phyloP scores from a whole-genome alignment of 2,329 filamentous ascomycete species.

The Phialophora expanda region DNA sequence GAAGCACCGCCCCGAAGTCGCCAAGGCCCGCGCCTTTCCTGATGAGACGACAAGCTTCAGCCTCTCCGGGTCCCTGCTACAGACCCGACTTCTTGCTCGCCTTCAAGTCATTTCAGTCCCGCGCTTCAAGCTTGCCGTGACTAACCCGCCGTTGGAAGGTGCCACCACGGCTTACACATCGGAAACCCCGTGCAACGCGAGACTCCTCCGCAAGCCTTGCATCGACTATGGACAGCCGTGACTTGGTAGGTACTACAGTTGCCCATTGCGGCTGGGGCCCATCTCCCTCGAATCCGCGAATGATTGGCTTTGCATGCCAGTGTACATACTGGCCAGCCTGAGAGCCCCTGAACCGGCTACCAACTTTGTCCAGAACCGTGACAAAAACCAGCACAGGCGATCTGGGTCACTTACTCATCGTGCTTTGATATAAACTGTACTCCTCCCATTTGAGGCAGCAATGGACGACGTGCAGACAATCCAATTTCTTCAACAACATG shows the following conservation, averaged over 20 bases:
- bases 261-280: conserved; percentile 10
- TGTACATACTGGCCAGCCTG: conserved; percentile 5
- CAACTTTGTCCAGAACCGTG: conserved; percentile 1
- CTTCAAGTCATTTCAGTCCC: neutral
- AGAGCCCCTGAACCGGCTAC: conserved; percentile 3
- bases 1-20: neutral
- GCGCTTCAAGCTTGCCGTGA: neutral
- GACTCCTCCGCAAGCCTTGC: neutral
- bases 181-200: neutral
- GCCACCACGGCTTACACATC: conserved; percentile 2
- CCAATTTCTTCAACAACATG: conserved; percentile 26
- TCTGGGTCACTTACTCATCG: conserved; percentile 12
- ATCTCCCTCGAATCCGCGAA: conserved; percentile 6
- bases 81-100: too few species aligned
- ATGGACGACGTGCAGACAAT: conserved; percentile 27
- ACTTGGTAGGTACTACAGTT: conserved; percentile 5
- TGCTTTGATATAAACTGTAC: conserved; percentile 23
- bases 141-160: neutral
- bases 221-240: neutral
- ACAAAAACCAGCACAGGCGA: conserved; percentile 7
- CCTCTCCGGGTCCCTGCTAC: neutral
- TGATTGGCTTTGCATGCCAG: conserved; percentile 5
- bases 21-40: conserved; percentile 8
- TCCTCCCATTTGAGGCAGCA: conserved; percentile 27
- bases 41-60: conserved; percentile 8